phyloP scores from a whole-genome alignment of 176 grass and related monocot genomes.

The Musa acuminata region DNA sequence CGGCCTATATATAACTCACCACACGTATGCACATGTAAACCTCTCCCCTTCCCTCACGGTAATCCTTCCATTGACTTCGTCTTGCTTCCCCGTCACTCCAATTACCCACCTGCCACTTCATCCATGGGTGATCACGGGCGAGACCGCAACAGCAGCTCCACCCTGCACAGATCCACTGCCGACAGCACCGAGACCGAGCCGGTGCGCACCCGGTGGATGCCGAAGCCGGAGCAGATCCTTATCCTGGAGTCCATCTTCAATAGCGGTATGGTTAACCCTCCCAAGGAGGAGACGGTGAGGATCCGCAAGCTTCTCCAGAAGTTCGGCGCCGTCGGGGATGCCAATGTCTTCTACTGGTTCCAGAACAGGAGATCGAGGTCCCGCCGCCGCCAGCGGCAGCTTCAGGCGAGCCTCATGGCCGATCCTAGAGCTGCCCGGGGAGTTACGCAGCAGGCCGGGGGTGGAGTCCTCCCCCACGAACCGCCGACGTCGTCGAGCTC shows the following conservation, averaged over 20 bases:
- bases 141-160: neutral
- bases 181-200: constrained; percentile 32
- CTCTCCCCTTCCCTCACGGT: neutral
- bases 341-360: constrained; percentile 99
- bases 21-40: neutral
- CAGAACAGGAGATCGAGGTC: constrained; percentile 87
- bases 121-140: neutral
- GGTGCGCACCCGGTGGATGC: constrained; percentile 79
- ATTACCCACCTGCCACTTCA: neutral
- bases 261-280: constrained; percentile 92
- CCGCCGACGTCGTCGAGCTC: neutral
- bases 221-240: constrained; percentile 91
- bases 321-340: constrained; percentile 80
- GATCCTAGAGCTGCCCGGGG: neutral
- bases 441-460: neutral
- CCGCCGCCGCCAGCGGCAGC: constrained; percentile 82
- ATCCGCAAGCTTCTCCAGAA: constrained; percentile 91
- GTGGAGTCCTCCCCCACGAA: neutral
- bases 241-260: constrained; percentile 99
- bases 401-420: constrained; percentile 62
- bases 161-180: constrained; percentile 30
- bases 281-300: constrained; percentile 80
- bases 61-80: neutral
- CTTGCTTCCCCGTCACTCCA: neutral
- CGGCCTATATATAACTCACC: neutral